A percentile compares a stretch with the other conserved stretches of the same genome.
Evolutionary conservation across 148 eudicot genomes (phyloP).

Genomic region (Suaeda aralocaspica): DNA sequence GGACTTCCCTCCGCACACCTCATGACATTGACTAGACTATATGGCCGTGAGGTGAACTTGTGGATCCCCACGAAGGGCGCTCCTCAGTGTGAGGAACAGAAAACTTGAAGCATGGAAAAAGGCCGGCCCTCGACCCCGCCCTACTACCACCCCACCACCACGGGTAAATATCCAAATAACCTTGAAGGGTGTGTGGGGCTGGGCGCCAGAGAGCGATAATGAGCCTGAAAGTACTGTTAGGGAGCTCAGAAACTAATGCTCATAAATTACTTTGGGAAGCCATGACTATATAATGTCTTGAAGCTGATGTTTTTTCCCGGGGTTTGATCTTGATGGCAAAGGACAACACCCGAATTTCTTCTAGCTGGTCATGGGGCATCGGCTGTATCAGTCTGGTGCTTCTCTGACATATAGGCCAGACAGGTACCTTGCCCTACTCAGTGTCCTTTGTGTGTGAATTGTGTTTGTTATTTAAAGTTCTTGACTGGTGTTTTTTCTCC

Average conservation of each 20-base stretch:
- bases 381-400: constrained; percentile 70
- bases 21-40: constrained; percentile 60
- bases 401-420: constrained; percentile 63
- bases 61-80: constrained; percentile 37
- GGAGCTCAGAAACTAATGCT: constrained; percentile 86
- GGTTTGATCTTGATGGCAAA: constrained; percentile 88
- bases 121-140: constrained; percentile 80
- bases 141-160: constrained; percentile 86
- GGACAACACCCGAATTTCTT: constrained; percentile 84
- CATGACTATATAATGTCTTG: constrained; percentile 64
- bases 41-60: constrained; percentile 67
- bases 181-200: constrained; percentile 99
- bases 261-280: constrained; percentile 96
- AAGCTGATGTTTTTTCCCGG: constrained; percentile 87
- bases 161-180: constrained; percentile 61
- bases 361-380: constrained; percentile 82
- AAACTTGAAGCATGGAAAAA: constrained; percentile 57
- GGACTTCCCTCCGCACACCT: constrained; percentile 62
- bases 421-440: constrained; percentile 42
- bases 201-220: constrained; percentile 94
- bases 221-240: constrained; percentile 92
- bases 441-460: neutral
- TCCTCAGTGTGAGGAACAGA: constrained; percentile 40
- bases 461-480: neutral
- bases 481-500: neutral